Evolutionary conservation across 768 basidiomycete genomes (phyloP), one percentile per base, ranked within the genome.

Genomic region (Amanita exitialis): DNA sequence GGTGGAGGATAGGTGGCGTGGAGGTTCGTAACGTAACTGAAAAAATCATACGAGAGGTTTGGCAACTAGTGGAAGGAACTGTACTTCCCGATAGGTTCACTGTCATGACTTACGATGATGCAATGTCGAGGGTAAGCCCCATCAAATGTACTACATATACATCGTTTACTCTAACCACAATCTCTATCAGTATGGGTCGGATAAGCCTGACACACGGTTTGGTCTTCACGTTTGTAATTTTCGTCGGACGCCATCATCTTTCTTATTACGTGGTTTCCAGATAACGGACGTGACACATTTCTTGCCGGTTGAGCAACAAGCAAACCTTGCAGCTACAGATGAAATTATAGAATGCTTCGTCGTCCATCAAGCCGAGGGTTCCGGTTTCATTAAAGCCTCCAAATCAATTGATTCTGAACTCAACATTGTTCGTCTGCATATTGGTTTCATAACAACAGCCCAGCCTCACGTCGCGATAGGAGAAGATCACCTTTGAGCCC

Each of bases 181-280:
- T 59, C 55, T 28, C 50, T 59, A 58, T 18, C 55, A 93, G 86
- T 96, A 83, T 73, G 93, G 93, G 12, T 89, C 89, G 51, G 93
- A 96, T 67, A 96, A 96, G 69, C 94, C 94, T 41, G 94, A 97
- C 67, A 83, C 83, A 49, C 79, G 93, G 50, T 93, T 91, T 68
- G 79, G 78, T 50, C 75, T 94, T 56, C 83, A 94, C 82, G 93
- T 93, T 52, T 44, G 59, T 53, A 43, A 48, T 49, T 47, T 44
- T 56, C 51, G n/a, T 30, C 20, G n/a, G 15, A 27, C 15, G 6
- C 20, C 3, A 12, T 18, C 15, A 39, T 21, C 6, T 8, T 39
- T 47, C 25, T 38, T 37, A 46, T 28, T 25, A 1, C 6, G n/a
- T 54, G 45, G 32, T 56, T 30, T 49, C 34, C 47, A 79, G 77